Evolutionary conservation across 129 eudicot genomes (phyloP), one percentile per base, ranked within the genome.

Genomic region (Kitagawia praeruptora): DNA sequence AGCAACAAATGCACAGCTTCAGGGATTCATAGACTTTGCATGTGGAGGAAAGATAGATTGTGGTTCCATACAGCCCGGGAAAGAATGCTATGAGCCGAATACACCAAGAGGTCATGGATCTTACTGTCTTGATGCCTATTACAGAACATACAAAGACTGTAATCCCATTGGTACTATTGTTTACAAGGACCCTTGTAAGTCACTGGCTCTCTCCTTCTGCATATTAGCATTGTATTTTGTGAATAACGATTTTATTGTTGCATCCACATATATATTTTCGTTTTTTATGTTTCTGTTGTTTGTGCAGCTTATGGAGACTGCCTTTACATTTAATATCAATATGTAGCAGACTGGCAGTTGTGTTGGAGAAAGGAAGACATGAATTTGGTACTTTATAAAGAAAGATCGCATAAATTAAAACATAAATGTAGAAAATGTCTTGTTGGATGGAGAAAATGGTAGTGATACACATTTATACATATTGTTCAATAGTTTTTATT

Each of bases 181-280:
- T 61, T 61, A 61, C 37, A 8, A 61, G 37, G 70, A 61, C 37
- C 70, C 70, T 61, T 61, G 70, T 61, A 61, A 61, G 70, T 61
- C 37, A 58, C 31, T 61, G 8, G 31, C 70, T 61, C 70, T 10
- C 34, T 61, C 15, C 27, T 54, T 4, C 8, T 61, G 1, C 2
- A 6, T n/a, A 31, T 31, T 31, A 31, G 0, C 34, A 31, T 31
- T 31, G 34, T 31, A 31, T n/a, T n/a, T n/a, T n/a, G n/a, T n/a
- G n/a, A n/a, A n/a, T n/a, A n/a, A n/a, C n/a, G n/a, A n/a, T n/a
- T n/a, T n/a, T n/a, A n/a, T n/a, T n/a, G n/a, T n/a, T n/a, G n/a
- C n/a, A n/a, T n/a, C n/a, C n/a, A n/a, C n/a, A n/a, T n/a, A n/a
- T n/a, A n/a, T n/a, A n/a, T n/a, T n/a, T n/a, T n/a, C n/a, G 19